Conservation (phyloP, 2,329 filamentous ascomycete genomes). For the Pezicula neosporulosa region DNA sequence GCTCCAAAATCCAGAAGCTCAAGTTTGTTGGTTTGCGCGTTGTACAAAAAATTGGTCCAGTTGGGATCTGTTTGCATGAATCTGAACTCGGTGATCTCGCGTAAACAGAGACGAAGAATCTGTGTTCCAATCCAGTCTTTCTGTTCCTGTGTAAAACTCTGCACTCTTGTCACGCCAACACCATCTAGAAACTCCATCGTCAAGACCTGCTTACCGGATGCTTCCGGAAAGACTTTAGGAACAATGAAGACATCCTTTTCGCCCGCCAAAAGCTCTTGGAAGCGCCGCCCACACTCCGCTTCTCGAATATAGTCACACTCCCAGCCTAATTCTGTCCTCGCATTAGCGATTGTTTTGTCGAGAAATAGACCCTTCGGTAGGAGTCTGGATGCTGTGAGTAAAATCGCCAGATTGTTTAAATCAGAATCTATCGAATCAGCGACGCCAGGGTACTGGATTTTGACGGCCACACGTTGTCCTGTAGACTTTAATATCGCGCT, state of each 20-base stretch:
- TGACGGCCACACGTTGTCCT: constrained; percentile 80
- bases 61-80: constrained; percentile 99
- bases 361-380: constrained; percentile 90
- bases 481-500: constrained; percentile 74
- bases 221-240: constrained; percentile 72
- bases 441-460: constrained; percentile 96
- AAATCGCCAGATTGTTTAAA: constrained; percentile 85
- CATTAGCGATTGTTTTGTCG: constrained; percentile 96
- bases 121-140: constrained; percentile 96
- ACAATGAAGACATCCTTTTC: constrained; percentile 75
- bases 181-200: constrained; percentile 93
- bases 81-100: constrained; percentile 89
- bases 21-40: constrained; percentile 65
- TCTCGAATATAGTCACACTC: constrained; percentile 95
- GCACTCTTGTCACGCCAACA: constrained; percentile 77
- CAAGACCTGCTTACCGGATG: constrained; percentile 80
- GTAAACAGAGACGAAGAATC: constrained; percentile 84
- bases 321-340: constrained; percentile 87
- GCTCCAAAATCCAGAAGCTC: constrained; percentile 96
- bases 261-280: constrained; percentile 71
- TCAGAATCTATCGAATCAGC: constrained; percentile 96
- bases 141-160: constrained; percentile 74
- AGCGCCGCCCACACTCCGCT: constrained; percentile 74
- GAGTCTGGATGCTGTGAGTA: constrained; percentile 85
- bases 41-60: constrained; percentile 98